These are phyloP conservation scores for Polygonum maritimum DNA, from an alignment of 148 eudicot species.

Conservation along the genomic window DNA sequence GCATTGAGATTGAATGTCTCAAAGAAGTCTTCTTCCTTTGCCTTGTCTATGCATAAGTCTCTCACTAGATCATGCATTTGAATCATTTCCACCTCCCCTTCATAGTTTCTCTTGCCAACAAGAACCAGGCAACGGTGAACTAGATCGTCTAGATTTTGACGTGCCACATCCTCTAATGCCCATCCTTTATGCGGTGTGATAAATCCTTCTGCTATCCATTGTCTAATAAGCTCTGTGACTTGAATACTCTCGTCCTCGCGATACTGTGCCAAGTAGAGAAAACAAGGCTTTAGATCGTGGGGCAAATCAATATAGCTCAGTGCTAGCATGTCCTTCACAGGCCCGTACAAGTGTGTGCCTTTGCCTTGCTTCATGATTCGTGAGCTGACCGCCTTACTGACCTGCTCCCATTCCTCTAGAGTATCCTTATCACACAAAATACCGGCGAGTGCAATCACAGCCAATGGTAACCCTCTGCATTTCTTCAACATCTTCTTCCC, in stretches of 20 bases:
- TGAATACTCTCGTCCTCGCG: conserved; percentile 16
- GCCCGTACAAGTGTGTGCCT: conserved; percentile 4
- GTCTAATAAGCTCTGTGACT: conserved; percentile 9
- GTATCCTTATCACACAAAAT: conserved; percentile 17
- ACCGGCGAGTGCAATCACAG: conserved; percentile 7
- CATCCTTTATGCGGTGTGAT: not conserved
- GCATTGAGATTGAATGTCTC: conserved; percentile 1
- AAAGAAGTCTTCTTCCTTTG: conserved; percentile 14
- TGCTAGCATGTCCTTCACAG: conserved; percentile 11
- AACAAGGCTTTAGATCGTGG: conserved; percentile 16
- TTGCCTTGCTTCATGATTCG: not conserved
- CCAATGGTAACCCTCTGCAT: conserved; percentile 17
- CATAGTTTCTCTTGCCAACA: not conserved
- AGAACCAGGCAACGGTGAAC: conserved; percentile 16
- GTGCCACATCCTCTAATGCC: conserved; percentile 14
- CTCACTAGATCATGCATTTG: conserved; percentile 15
- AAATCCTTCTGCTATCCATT: conserved; percentile 27
- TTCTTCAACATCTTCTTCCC: conserved; percentile 22
- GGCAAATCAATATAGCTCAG: conserved; percentile 21
- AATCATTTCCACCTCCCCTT: conserved; percentile 7
- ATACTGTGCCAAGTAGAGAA: conserved; percentile 21
- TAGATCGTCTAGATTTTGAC: conserved; percentile 10
- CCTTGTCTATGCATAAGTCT: conserved; percentile 16
- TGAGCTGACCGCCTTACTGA: conserved; percentile 4
- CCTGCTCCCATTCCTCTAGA: conserved; percentile 16